Percentiles rank a stretch among this genome's conserved stretches.
phyloP scores from a whole-genome alignment of 192 early-diverging fungal genomes.

The Lobulomyces angularis region DNA sequence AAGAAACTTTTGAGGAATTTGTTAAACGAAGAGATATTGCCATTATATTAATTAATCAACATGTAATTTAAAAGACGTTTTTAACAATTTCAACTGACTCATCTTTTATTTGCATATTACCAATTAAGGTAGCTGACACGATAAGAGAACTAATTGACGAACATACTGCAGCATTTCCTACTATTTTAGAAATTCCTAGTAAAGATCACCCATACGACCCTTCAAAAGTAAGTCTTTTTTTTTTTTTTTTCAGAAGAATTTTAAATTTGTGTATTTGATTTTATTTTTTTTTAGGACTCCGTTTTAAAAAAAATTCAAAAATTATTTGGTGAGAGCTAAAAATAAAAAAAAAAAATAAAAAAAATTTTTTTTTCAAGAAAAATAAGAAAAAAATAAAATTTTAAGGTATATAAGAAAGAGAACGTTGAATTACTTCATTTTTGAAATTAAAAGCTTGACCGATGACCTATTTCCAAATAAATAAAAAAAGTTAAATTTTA shows the following conservation, averaged over 20 bases:
- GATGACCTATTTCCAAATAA: too few species aligned
- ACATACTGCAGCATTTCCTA: constrained; percentile 85
- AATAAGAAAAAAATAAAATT: too few species aligned
- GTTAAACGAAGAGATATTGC: constrained; percentile 92
- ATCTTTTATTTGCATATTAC: not conserved
- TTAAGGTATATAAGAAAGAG: too few species aligned
- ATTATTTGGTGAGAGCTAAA: constrained; percentile 42
- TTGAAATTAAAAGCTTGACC: too few species aligned
- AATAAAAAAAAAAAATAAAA: too few species aligned
- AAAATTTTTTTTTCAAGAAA: too few species aligned
- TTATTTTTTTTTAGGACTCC: constrained; percentile 19
- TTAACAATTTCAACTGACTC: not conserved
- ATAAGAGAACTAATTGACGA: constrained; percentile 84
- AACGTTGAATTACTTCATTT: too few species aligned
- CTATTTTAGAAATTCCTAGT: constrained; percentile 95
- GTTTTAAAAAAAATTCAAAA: constrained; percentile 38
- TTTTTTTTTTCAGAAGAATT: not conserved
- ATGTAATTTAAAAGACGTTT: constrained; percentile 36
- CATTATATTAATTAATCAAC: constrained; percentile 95
- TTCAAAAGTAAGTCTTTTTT: constrained; percentile 25
- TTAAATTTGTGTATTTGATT: constrained; percentile 1
- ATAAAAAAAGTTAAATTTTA: too few species aligned
- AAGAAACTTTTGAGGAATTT: constrained; percentile 67
- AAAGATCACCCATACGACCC: constrained; percentile 98
- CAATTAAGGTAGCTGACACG: constrained; percentile 70